Evolutionary conservation across 257 asterid species (phyloP).

Genomic region (Jacaranda mimosifolia): DNA sequence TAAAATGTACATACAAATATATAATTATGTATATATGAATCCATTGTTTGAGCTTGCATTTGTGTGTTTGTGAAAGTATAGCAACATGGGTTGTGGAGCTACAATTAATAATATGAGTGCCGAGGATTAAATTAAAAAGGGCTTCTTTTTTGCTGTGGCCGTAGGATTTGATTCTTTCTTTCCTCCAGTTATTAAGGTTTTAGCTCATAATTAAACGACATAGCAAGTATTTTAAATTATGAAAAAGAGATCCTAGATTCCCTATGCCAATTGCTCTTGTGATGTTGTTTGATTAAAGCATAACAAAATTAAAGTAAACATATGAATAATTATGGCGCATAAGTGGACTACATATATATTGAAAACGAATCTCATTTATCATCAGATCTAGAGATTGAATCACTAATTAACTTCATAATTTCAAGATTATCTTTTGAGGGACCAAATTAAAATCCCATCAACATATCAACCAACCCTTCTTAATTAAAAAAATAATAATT

Average conservation of each 20-base stretch:
- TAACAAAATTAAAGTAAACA: background rate
- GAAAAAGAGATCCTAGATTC: background rate
- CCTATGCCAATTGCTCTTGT: background rate
- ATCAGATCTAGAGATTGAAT: no score
- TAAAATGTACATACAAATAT: no score
- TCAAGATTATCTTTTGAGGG: no score
- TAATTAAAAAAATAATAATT: no score
- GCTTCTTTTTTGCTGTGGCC: slow-evolving; percentile 1
- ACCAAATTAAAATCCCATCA: no score
- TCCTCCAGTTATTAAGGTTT: slow-evolving; percentile 14
- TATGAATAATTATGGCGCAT: background rate
- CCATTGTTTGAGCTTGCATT: background rate
- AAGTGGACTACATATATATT: background rate
- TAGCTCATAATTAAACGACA: slow-evolving; percentile 3
- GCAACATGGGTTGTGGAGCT: slow-evolving; percentile 24
- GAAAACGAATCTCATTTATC: background rate
- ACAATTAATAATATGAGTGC: background rate
- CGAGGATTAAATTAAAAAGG: background rate
- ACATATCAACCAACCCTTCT: no score
- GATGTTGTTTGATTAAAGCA: slow-evolving; percentile 19
- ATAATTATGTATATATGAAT: background rate
- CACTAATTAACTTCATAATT: no score
- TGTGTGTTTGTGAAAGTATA: background rate
- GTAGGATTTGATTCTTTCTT: slow-evolving; percentile 2
- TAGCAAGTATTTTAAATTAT: background rate